Conservation (phyloP, 371 early-diverging fungal species). For the Zychaea mexicana region DNA sequence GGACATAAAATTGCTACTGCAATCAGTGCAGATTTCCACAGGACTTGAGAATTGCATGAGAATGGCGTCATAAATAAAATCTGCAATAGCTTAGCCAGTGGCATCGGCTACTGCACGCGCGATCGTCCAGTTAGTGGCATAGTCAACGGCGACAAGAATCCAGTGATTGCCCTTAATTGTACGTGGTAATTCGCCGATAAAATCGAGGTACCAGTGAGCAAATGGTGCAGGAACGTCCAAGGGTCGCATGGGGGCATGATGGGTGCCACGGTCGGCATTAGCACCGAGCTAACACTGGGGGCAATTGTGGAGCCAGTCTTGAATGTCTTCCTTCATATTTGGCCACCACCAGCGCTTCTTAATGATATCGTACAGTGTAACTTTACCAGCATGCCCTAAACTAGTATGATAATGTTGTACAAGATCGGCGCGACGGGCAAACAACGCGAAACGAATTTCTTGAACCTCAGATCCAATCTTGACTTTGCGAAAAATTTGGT, state of each 20-base stretch:
- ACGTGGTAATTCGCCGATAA: constrained; percentile 22
- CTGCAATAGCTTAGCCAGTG: constrained; percentile 12
- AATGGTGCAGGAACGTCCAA: constrained; percentile 3
- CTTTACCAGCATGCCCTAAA: constrained; percentile 19
- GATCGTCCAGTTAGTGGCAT: constrained; percentile 39
- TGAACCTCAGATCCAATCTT: background rate
- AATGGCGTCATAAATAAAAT: constrained; percentile 30
- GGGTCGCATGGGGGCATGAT: constrained; percentile 15
- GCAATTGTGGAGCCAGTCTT: constrained; percentile 17
- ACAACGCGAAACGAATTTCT: background rate
- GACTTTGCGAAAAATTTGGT: background rate
- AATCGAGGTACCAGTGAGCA: constrained; percentile 29
- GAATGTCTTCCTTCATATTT: constrained; percentile 11
- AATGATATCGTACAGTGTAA: constrained; percentile 17
- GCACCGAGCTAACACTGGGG: constrained; percentile 21
- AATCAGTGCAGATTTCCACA: constrained; percentile 22
- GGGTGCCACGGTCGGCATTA: background rate
- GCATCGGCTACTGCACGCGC: constrained; percentile 37
- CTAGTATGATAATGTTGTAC: constrained; percentile 19
- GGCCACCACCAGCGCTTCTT: constrained; percentile 34
- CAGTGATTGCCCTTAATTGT: constrained; percentile 20
- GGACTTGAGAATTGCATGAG: constrained; percentile 35
- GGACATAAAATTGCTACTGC: constrained; percentile 25
- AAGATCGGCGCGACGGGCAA: constrained; percentile 14
- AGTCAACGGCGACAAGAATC: constrained; percentile 40